phyloP scores from a whole-genome alignment of 495 filamentous ascomycete species.

The Pyrenula massariospora region DNA sequence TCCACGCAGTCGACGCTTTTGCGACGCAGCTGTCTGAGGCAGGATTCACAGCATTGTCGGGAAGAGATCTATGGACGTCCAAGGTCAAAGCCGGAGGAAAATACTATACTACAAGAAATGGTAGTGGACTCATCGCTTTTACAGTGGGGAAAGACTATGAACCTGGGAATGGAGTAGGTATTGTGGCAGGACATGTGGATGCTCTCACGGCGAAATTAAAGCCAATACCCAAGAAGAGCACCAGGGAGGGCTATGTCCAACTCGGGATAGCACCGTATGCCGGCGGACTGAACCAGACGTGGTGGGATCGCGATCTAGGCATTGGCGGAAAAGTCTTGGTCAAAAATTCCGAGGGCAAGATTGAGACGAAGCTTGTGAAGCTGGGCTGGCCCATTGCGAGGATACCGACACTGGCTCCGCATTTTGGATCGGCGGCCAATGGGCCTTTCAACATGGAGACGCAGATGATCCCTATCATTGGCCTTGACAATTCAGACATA shows the following conservation, averaged over 20 bases:
- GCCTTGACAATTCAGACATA: slow-evolving; percentile 64
- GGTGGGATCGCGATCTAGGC: slow-evolving; percentile 91
- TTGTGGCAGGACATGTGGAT: slow-evolving; percentile 85
- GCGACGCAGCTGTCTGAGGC: slow-evolving; percentile 53
- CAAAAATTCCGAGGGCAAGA: slow-evolving; percentile 63
- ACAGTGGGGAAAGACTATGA: slow-evolving; percentile 69
- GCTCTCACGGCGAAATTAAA: slow-evolving; percentile 82
- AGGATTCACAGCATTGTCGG: slow-evolving; percentile 68
- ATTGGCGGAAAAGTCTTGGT: slow-evolving; percentile 84
- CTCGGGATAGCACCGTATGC: slow-evolving; percentile 89
- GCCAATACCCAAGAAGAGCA: slow-evolving; percentile 72
- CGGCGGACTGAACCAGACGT: slow-evolving; percentile 70
- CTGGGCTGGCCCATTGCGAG: slow-evolving; percentile 87
- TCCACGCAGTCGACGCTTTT: slow-evolving; percentile 73
- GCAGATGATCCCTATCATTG: slow-evolving; percentile 88
- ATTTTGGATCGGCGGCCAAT: slow-evolving; percentile 72
- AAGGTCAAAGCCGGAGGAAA: slow-evolving; percentile 70
- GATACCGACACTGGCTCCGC: slow-evolving; percentile 85
- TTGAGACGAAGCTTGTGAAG: slow-evolving; percentile 73
- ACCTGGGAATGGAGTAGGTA: slow-evolving; percentile 71
- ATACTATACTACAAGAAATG: slow-evolving; percentile 81
- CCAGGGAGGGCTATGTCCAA: slow-evolving; percentile 74
- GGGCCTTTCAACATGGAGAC: slow-evolving; percentile 84
- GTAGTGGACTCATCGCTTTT: slow-evolving; percentile 80
- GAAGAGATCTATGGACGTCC: slow-evolving; percentile 66